A percentile compares a stretch with the other conserved stretches of the same genome.
Evolutionary conservation across 2,329 filamentous ascomycete genomes (phyloP).

Genomic region (Cladophialophora psammophila): DNA sequence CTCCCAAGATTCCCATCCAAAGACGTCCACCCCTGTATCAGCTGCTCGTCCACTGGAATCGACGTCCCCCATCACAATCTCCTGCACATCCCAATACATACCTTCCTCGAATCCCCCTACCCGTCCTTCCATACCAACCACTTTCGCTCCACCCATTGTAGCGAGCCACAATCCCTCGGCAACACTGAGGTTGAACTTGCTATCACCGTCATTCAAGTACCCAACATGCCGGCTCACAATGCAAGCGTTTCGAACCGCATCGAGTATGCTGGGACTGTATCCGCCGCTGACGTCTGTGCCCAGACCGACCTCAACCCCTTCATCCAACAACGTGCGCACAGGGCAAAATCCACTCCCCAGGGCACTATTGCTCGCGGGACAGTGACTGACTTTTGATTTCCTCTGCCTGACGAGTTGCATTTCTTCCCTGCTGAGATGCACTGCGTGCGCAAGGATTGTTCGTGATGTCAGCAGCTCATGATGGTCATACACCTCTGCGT

Average conservation of each 20-base stretch:
- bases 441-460: constrained; percentile 85
- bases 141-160: constrained; percentile 83
- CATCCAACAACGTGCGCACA: constrained; percentile 75
- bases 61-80: constrained; percentile 60
- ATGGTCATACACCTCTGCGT: constrained; percentile 80
- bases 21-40: constrained; percentile 78
- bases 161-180: constrained; percentile 87
- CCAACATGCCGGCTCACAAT: constrained; percentile 76
- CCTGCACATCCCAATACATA: constrained; percentile 89
- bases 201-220: constrained; percentile 53
- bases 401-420: constrained; percentile 67
- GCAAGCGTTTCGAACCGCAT: constrained; percentile 80
- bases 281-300: constrained; percentile 93
- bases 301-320: constrained; percentile 79
- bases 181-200: constrained; percentile 56
- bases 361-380: constrained; percentile 83
- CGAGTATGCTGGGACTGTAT: constrained; percentile 80
- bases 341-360: constrained; percentile 80
- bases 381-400: constrained; percentile 77
- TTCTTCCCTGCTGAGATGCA: constrained; percentile 76
- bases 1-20: constrained; percentile 89
- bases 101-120: constrained; percentile 86
- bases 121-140: constrained; percentile 74
- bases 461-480: constrained; percentile 71
- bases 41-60: constrained; percentile 45